These are phyloP conservation scores for Prunus mongolica DNA, from an alignment of 306 rosid species.

Conservation along the genomic window DNA sequence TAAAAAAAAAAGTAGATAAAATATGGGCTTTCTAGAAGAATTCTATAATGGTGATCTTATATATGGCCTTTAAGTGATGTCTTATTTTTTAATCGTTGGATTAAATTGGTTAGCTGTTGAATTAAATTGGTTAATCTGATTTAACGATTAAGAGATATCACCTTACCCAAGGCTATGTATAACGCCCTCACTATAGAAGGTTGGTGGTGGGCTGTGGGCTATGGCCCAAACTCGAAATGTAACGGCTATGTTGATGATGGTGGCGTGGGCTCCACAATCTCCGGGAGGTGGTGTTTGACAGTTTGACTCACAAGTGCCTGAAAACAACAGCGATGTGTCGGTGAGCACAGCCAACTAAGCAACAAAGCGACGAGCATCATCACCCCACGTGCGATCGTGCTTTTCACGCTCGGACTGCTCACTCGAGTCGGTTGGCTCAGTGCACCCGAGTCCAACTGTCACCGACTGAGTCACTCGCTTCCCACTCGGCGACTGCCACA, in stretches of 20 bases:
- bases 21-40: no score
- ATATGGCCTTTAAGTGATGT: fast-evolving
- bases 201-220: neutral
- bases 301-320: neutral
- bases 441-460: neutral
- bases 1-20: no score
- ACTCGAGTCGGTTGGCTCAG: neutral
- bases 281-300: neutral
- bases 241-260: conserved; percentile 7
- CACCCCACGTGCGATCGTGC: neutral
- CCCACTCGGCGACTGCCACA: neutral
- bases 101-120: fast-evolving
- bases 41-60: no score
- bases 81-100: fast-evolving
- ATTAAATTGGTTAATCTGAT: fast-evolving
- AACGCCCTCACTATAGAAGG: no score
- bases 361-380: neutral
- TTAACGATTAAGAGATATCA: no score
- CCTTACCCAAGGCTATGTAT: fast-evolving
- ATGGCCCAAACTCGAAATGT: neutral
- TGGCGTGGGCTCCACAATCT: conserved; percentile 1
- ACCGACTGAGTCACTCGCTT: neutral
- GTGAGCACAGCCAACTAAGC: conserved; percentile 18
- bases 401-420: neutral
- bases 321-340: conserved; percentile 29